These are phyloP conservation scores for Phytopythium helicoides DNA, from an alignment of 352 stramenopile genomes.

Conservation along the genomic window DNA sequence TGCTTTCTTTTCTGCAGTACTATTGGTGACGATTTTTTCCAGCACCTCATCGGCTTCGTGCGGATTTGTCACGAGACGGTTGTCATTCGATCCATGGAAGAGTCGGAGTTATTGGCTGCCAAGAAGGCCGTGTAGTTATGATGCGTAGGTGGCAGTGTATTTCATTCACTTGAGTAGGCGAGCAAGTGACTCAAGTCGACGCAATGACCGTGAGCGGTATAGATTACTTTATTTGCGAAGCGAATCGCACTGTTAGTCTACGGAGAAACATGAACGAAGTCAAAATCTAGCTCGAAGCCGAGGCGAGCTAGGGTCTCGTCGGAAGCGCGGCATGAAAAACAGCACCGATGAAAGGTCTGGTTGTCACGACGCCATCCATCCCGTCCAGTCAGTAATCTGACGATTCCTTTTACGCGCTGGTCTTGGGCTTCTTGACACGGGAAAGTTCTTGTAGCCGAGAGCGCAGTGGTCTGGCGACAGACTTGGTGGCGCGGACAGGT, in stretches of 20 bases:
- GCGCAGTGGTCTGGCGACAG: constrained; percentile 49
- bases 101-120: constrained; percentile 5
- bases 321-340: background rate
- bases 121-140: constrained; percentile 4
- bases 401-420: too few species aligned
- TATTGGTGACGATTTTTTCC: constrained; percentile 78
- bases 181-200: too few species aligned
- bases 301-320: background rate
- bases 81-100: constrained; percentile 37
- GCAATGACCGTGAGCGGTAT: background rate
- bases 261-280: background rate
- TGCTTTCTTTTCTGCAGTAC: constrained; percentile 24
- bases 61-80: constrained; percentile 69
- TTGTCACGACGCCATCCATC: too few species aligned
- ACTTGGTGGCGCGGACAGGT: constrained; percentile 38
- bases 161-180: too few species aligned
- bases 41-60: constrained; percentile 76
- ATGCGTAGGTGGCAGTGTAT: too few species aligned
- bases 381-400: background rate
- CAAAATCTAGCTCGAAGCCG: constrained; percentile 4
- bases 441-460: constrained; percentile 44
- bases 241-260: constrained; percentile 1
- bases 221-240: constrained; percentile 8
- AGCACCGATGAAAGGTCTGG: background rate
- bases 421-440: constrained; percentile 41